phyloP scores from a whole-genome alignment of 192 early-diverging fungal species.

The Mortierella antarctica region DNA sequence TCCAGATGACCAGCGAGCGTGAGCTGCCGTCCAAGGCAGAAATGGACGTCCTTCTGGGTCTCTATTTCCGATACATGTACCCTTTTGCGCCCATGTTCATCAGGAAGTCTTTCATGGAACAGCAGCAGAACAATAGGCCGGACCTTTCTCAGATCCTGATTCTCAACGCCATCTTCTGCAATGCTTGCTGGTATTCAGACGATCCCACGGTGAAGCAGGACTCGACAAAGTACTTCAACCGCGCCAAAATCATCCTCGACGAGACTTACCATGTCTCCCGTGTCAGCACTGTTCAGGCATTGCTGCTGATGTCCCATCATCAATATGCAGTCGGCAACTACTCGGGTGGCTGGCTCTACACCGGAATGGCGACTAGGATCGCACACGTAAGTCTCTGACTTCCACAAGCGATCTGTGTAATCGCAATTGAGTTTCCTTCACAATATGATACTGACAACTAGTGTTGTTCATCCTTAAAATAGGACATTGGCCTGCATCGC shows the following conservation, averaged over 20 bases:
- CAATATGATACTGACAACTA: neutral
- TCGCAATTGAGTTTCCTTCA: neutral
- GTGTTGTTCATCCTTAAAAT: neutral
- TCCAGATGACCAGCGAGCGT: slow-evolving; percentile 53
- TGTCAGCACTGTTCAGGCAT: slow-evolving; percentile 70
- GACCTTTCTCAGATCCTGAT: slow-evolving; percentile 58
- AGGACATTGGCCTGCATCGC: slow-evolving; percentile 54
- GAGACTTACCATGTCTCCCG: slow-evolving; percentile 71
- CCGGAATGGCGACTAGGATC: slow-evolving; percentile 65
- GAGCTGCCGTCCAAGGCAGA: slow-evolving; percentile 69
- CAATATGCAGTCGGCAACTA: slow-evolving; percentile 76
- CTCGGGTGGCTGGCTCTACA: slow-evolving; percentile 81
- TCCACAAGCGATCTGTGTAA: neutral
- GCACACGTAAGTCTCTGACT: slow-evolving; percentile 53
- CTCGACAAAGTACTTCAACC: slow-evolving; percentile 68
- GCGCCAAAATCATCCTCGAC: slow-evolving; percentile 78
- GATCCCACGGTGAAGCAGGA: slow-evolving; percentile 51
- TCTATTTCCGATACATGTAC: slow-evolving; percentile 79
- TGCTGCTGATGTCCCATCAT: slow-evolving; percentile 75
- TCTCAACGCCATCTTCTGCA: slow-evolving; percentile 67
- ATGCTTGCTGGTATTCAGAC: slow-evolving; percentile 63
- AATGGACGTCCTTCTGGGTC: slow-evolving; percentile 66
- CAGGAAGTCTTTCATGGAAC: slow-evolving; percentile 57
- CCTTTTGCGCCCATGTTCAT: slow-evolving; percentile 77
- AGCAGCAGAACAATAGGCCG: slow-evolving; percentile 34